Base-by-base conservation (phyloP, 805 yeast genomes). In the Teunomyces panamensis region DNA sequence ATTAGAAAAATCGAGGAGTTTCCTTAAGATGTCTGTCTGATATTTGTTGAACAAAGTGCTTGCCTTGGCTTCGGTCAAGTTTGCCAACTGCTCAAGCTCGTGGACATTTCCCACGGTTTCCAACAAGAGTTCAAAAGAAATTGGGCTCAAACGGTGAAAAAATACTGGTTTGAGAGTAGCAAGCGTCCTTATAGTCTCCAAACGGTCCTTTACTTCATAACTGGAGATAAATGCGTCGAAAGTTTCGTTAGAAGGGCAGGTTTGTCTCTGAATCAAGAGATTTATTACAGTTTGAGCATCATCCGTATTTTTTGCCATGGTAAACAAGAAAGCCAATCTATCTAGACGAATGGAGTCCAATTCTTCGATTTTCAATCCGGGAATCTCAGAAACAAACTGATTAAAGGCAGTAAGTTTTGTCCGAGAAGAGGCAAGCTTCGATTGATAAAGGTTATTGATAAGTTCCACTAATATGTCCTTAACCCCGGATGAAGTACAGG, bases 51-150 rank as follows among this genome's bases (percentile, higher is more conserved):
- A 43, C 9, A 62, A 46, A 2, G 42, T 9, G 13, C 20, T 48
- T 1, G 41, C 6, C 44, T 49, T 44, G 36, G 13, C 14, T 13
- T 49, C 53, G 1, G 57, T 55, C 17, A 69, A 53, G 16, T 52
- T 51, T 5, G 66, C 33, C 33, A 68, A 57, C 28, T 64, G 65
- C 11, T 61, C 56, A 32, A 69, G 57, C n/a, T 68, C 73, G 28
- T 49, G 54, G 2, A 49, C 45, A 37, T 57, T 57, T 14, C 56
- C 51, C 9, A 68, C 58, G 1, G 55, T 49, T 14, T 51, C 46
- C 32, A 67, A 47, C 14, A 68, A 49, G 9, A 66, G 47, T 20
- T 51, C 43, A 35, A 69, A 58, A 9, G 56, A 36, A 2, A 52
- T 44, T 1, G 50, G 44, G 9, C 54, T 56, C 30, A 64, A 48